Base-by-base conservation (phyloP, 2,329 filamentous ascomycete genomes). In the Ilyonectria sp. region DNA sequence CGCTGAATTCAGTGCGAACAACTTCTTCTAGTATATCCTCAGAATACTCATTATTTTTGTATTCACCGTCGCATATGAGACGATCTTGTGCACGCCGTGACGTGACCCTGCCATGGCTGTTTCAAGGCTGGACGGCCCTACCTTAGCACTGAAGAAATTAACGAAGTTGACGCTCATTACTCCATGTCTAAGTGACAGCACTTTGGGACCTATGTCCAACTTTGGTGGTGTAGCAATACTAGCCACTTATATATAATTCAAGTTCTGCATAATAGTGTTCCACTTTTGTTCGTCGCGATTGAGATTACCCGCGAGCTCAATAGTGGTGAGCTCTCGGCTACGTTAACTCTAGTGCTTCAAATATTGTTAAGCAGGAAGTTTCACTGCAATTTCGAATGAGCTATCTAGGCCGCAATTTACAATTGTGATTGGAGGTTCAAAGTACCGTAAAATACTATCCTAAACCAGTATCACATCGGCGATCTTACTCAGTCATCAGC, bases 1-100 rank as follows among this genome's bases (percentile, higher is more conserved):
- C 11, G 56, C 37, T 6, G 33, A 23, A 6, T 65, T 66, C 29
- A 46, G 40, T 40, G 52, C 58, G 4, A 59, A 59, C 19, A 53
- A 64, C 58, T 66, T 66, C 35, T 68, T 68, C 44, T 47, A 57
- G 44, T 64, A 68, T 35, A 64, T 43, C 2, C 56, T 68, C 8
- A 60, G 65, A 7, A 23, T 68, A 2, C 19, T 68, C 19, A 31
- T 68, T 1, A 68, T 68, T 37, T 52, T 53, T 1, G 33, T 31
- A 0, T 49, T 57, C 8, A 68, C 65, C 17, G 6, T 52, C 9
- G 56, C 13, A 3, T 68, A 68, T 33, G 61, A 68, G 52, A 1
- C 64, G 2, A n/a, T 64, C 7, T 49, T 52, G 49, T 50, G 52
- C 15, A 68, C 65, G 4, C 31, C 52, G 11, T 60, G 55, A 26